Evolutionary conservation across 306 rosid genomes (phyloP).

Genomic region (Citrullus amarus): DNA sequence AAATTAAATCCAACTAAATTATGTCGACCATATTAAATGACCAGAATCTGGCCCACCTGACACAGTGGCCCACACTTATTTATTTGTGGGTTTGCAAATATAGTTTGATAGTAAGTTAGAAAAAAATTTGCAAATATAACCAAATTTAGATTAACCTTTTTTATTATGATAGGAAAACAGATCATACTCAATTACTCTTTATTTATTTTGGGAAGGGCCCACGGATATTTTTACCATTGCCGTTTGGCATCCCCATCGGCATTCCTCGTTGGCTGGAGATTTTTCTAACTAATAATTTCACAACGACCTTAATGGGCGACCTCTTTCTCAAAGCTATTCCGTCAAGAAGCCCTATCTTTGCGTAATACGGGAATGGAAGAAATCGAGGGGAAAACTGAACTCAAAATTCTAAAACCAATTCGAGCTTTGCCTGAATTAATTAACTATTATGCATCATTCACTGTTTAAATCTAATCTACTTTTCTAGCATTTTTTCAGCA

Average conservation of each 20-base stretch:
- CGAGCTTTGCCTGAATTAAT: not conserved
- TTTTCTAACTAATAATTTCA: not conserved
- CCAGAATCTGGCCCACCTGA: not conserved
- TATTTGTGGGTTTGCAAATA: too few species aligned
- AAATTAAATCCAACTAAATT: too few species aligned
- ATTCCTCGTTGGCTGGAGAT: not conserved
- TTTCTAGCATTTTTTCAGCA: not conserved
- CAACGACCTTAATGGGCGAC: not conserved
- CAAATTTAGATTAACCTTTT: too few species aligned
- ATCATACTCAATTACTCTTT: not conserved
- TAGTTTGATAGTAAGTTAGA: too few species aligned
- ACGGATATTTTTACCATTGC: not conserved
- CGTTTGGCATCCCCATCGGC: not conserved
- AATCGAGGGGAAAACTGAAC: not conserved
- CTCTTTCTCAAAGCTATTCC: not conserved
- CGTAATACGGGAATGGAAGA: not conserved
- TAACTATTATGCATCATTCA: not conserved
- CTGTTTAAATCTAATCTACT: not conserved
- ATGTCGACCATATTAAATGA: not conserved
- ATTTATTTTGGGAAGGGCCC: not conserved
- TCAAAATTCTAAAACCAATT: not conserved
- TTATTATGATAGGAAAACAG: too few species aligned
- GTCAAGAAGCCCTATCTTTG: not conserved
- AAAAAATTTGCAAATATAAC: too few species aligned
- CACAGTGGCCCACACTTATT: not conserved